Evolutionary conservation across 176 grass and related monocot species (phyloP).

Genomic region (Oryza brachyantha): DNA sequence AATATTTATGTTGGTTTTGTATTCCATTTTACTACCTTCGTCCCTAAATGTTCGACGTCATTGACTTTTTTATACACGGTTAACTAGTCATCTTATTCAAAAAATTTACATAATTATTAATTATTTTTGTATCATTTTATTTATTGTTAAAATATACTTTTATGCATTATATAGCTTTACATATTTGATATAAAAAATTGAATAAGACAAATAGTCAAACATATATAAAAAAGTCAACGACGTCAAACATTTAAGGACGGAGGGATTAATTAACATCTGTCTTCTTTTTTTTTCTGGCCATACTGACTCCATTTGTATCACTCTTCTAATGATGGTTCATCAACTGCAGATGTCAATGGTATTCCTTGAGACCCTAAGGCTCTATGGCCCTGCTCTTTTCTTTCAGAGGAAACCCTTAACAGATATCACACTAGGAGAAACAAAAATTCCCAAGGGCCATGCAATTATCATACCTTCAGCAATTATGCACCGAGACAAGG

Average conservation of each 20-base stretch:
- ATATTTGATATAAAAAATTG: too few species aligned
- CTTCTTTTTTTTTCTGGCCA: background rate
- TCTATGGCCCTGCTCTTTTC: constrained; percentile 21
- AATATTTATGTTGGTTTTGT: background rate
- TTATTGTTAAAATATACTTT: too few species aligned
- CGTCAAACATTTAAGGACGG: too few species aligned
- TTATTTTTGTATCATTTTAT: too few species aligned
- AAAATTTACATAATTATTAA: too few species aligned
- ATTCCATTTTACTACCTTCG: background rate
- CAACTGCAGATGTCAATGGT: constrained; percentile 28
- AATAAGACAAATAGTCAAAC: too few species aligned
- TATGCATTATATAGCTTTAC: too few species aligned
- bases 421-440: background rate
- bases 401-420: background rate
- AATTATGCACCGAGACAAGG: constrained; percentile 28
- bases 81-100: too few species aligned
- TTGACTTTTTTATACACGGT: too few species aligned
- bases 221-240: too few species aligned
- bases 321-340: background rate
- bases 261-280: too few species aligned
- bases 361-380: constrained; percentile 29
- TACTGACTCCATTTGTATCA: background rate
- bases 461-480: constrained; percentile 2
- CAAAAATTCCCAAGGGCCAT: background rate
- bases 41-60: too few species aligned